Base-by-base conservation (phyloP, 1,284 basidiomycete genomes). In the Moesziomyces antarcticus region DNA sequence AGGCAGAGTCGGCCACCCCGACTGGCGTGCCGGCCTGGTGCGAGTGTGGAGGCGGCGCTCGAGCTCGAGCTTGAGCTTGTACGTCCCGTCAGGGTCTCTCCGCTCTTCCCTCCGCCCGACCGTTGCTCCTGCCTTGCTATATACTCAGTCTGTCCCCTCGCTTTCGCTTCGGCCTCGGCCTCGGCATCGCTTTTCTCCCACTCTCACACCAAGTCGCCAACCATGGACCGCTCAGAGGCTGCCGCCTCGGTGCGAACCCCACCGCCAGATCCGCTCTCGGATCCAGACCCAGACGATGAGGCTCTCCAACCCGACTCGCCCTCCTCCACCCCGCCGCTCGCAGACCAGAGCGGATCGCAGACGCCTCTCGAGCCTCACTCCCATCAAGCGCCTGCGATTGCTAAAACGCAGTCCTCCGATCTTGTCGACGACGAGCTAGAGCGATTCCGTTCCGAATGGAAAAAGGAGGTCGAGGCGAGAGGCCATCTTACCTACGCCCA, bases 401-500 rank as follows among this genome's bases (percentile, higher is more conserved):
- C 21, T 0, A 54, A 37, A n/a, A 25, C 18, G n/a, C 45, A 55
- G 21, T 47, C 46, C 40, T 33, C 52, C 5, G 16, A 41, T 3
- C 56, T 52, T 5, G 70, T 62, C 47, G 56, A 47, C 44, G 74
- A 73, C 6, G 74, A 78, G 51, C 73, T 78, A 14, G 76, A 73
- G 25, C 51, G 56, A 0, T 78, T 78, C 42, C 53, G 76, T 10
- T 56, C 63, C 13, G 67, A 78, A 43, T 78, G 76, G 76, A 66
- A 66, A 44, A 60, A 61, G 43, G 76, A 78, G 44, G 76, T 78
- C 5, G 18, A 56, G 16, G 50, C 69, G 3, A 55, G 65, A 44
- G 62, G 54, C 22, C 63, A 61, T 47, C 53, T 43, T 1, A 45
- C 56, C 14, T 56, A 65, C 30, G 55, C 55, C 55, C 53, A 33